Percentiles rank a stretch among this genome's conserved stretches.
Conservation (phyloP, 2,329 filamentous ascomycete species). For the Didymellaceae sp. region DNA sequence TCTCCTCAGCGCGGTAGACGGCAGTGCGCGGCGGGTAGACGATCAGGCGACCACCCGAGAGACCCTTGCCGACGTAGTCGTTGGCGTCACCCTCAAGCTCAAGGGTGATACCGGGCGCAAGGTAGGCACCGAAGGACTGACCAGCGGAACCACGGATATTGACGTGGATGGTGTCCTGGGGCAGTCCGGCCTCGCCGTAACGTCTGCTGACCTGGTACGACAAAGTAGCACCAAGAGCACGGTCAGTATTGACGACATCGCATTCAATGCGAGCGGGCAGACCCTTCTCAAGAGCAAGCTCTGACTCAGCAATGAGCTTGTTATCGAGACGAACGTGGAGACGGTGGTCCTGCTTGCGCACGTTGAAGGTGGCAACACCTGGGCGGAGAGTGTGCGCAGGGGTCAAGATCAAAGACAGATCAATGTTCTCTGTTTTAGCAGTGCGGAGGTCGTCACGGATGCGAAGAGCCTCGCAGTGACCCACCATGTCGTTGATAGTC, state of each 20-base stretch:
- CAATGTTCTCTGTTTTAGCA: conserved; percentile 89
- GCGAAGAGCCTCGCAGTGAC: conserved; percentile 83
- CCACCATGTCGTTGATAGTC: conserved; percentile 97
- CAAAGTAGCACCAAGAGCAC: conserved; percentile 88
- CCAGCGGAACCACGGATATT: conserved; percentile 97
- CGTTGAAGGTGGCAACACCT: conserved; percentile 95
- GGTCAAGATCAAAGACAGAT: conserved; percentile 89
- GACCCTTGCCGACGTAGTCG: conserved; percentile 95
- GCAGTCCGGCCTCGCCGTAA: conserved; percentile 86
- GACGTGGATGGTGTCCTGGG: conserved; percentile 91
- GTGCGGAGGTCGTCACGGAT: conserved; percentile 88
- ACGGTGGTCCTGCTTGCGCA: conserved; percentile 95
- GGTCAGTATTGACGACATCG: conserved; percentile 95
- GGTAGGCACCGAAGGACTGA: conserved; percentile 94
- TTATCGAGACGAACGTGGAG: conserved; percentile 94
- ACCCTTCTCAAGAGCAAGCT: conserved; percentile 92
- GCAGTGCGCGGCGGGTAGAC: conserved; percentile 90
- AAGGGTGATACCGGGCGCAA: conserved; percentile 90
- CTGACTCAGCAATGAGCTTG: conserved; percentile 94
- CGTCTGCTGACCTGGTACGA: conserved; percentile 96
- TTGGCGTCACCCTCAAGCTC: conserved; percentile 96
- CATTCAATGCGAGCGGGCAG: conserved; percentile 92
- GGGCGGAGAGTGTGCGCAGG: conserved; percentile 95
- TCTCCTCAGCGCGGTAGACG: conserved; percentile 95
- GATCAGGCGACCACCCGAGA: conserved; percentile 91